Percentiles rank a stretch among this genome's conserved stretches.
phyloP scores from a whole-genome alignment of 2,329 filamentous ascomycete genomes.

The Ceratocystis cacaofunesta region DNA sequence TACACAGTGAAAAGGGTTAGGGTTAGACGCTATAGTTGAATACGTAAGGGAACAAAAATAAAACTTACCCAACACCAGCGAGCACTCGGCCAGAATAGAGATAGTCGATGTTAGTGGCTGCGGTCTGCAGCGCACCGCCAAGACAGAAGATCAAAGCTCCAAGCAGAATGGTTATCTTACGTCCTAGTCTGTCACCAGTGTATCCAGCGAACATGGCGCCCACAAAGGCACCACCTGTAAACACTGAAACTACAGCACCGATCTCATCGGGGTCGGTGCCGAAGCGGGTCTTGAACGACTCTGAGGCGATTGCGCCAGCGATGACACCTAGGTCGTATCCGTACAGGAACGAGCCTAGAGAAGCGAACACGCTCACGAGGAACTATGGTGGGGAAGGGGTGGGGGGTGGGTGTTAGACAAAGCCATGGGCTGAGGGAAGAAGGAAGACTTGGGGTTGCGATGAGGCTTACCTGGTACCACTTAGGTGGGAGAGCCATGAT shows the following conservation, averaged over 20 bases:
- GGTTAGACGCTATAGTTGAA: no score
- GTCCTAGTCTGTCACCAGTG: slow-evolving; percentile 47
- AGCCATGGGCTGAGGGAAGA: neutral
- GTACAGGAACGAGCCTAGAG: slow-evolving; percentile 39
- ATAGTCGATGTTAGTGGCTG: slow-evolving; percentile 40
- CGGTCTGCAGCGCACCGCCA: slow-evolving; percentile 60
- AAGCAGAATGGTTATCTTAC: slow-evolving; percentile 55
- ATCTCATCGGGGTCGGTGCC: slow-evolving; percentile 26
- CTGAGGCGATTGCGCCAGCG: slow-evolving; percentile 36
- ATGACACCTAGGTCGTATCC: slow-evolving; percentile 43
- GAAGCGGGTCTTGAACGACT: slow-evolving; percentile 25
- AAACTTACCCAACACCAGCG: slow-evolving; percentile 41
- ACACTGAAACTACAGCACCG: slow-evolving; percentile 60
- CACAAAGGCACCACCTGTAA: slow-evolving; percentile 63
- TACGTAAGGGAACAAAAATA: neutral
- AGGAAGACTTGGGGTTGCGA: neutral
- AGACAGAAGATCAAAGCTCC: slow-evolving; percentile 58
- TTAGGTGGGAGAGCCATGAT: slow-evolving; percentile 32
- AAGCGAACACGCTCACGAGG: slow-evolving; percentile 39
- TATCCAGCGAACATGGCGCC: slow-evolving; percentile 51
- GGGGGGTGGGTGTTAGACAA: neutral
- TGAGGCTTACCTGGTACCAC: slow-evolving; percentile 24
- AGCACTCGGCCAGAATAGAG: slow-evolving; percentile 57
- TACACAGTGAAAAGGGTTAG: slow-evolving; percentile 19
- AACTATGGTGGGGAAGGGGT: slow-evolving; percentile 25